These are phyloP conservation scores for Rhizophagus prolifer DNA, from an alignment of 192 early-diverging fungal genomes.

Conservation along the genomic window DNA sequence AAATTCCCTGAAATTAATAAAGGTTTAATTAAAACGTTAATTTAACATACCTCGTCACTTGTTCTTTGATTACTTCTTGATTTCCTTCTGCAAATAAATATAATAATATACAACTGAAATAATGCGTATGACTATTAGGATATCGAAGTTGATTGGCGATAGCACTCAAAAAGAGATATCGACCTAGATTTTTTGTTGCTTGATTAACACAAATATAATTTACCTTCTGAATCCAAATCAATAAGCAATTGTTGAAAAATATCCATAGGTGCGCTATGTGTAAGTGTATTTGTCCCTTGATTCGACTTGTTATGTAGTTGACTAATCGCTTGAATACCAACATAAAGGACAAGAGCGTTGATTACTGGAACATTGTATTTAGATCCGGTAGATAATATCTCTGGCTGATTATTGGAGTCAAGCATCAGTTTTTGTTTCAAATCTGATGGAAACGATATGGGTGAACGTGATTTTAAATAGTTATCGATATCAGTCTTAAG, in stretches of 20 bases:
- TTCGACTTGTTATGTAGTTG: slow-evolving; percentile 36
- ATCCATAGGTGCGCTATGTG: slow-evolving; percentile 72
- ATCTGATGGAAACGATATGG: slow-evolving; percentile 59
- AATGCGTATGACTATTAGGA: slow-evolving; percentile 96
- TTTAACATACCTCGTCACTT: slow-evolving; percentile 73
- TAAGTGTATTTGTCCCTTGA: slow-evolving; percentile 45
- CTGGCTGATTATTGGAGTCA: slow-evolving; percentile 36
- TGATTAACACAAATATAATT: not conserved
- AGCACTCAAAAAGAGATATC: slow-evolving; percentile 87
- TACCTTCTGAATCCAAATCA: slow-evolving; percentile 77
- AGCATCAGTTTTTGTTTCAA: slow-evolving; percentile 52
- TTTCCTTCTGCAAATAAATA: slow-evolving; percentile 79
- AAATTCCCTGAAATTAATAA: slow-evolving; percentile 1
- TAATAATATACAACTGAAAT: slow-evolving; percentile 86
- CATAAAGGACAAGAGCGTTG: slow-evolving; percentile 86
- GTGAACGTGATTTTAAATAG: slow-evolving; percentile 62
- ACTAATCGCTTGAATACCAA: slow-evolving; percentile 76
- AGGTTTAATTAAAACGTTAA: not conserved
- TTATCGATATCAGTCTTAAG: slow-evolving; percentile 75
- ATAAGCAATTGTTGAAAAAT: slow-evolving; percentile 78
- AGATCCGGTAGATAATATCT: slow-evolving; percentile 39
- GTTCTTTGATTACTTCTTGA: slow-evolving; percentile 87
- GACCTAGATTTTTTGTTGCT: slow-evolving; percentile 40
- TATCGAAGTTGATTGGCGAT: slow-evolving; percentile 96
- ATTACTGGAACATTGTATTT: slow-evolving; percentile 81